Evolutionary conservation across 345 rosid genomes (phyloP).

Genomic region (Anastatica hierochuntica): DNA sequence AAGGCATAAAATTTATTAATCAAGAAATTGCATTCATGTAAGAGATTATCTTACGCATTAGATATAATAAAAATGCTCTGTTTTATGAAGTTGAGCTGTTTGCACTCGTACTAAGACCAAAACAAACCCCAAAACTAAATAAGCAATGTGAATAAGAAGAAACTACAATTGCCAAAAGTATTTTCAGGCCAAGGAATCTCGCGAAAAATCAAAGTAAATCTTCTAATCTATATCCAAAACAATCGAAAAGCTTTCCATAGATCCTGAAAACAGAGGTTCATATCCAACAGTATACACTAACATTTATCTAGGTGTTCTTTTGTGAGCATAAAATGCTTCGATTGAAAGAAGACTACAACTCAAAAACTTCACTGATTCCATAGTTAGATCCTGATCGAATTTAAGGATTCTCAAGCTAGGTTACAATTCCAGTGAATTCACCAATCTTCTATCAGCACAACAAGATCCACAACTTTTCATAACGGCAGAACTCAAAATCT

Average conservation of each 20-base stretch:
- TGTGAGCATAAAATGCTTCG: not conserved
- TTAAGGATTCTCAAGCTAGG: not conserved
- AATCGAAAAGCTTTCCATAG: not conserved
- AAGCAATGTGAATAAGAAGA: too few species aligned
- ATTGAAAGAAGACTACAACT: not conserved
- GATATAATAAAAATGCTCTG: not conserved
- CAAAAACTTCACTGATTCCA: conserved; percentile 1
- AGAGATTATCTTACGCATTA: not conserved
- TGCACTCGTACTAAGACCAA: not conserved
- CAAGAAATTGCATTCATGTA: not conserved
- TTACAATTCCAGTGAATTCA: not conserved
- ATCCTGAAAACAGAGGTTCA: not conserved
- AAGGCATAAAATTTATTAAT: not conserved
- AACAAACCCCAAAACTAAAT: too few species aligned
- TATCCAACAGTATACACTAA: not conserved
- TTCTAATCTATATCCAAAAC: not conserved
- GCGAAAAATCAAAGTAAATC: not conserved
- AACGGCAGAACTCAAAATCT: conserved; percentile 5
- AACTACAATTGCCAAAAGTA: too few species aligned
- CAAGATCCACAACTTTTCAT: conserved; percentile 9
- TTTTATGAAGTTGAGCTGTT: not conserved
- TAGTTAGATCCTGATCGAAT: not conserved
- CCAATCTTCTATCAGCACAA: not conserved
- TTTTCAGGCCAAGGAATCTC: too few species aligned
- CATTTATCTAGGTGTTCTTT: not conserved